phyloP scores from a whole-genome alignment of 2,329 filamentous ascomycete genomes.

The Verticillium nonalfalfae region DNA sequence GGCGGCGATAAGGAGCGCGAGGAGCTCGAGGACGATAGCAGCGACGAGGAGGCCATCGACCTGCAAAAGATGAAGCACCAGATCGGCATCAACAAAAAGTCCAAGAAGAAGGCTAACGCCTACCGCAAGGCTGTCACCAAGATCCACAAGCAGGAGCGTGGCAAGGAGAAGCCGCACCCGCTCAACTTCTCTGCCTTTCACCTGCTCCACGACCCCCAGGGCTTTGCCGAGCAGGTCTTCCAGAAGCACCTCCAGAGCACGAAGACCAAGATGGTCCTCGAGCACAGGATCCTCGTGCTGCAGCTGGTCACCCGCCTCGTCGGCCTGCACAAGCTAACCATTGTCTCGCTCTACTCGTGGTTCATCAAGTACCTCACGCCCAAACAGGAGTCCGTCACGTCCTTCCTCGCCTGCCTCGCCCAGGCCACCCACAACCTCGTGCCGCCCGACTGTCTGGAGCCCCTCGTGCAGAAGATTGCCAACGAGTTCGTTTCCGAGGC shows the following conservation, averaged over 20 bases:
- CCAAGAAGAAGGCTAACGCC: slow-evolving; percentile 74
- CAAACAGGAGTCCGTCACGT: slow-evolving; percentile 82
- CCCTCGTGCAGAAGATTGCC: slow-evolving; percentile 88
- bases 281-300: slow-evolving; percentile 83
- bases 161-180: slow-evolving; percentile 80
- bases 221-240: slow-evolving; percentile 86
- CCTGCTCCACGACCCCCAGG: slow-evolving; percentile 87
- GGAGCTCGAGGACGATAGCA: slow-evolving; percentile 83
- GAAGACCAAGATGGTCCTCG: slow-evolving; percentile 77
- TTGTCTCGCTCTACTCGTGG: slow-evolving; percentile 91
- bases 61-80: slow-evolving; percentile 79
- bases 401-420: slow-evolving; percentile 85
- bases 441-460: slow-evolving; percentile 86
- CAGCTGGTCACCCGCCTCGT: slow-evolving; percentile 88
- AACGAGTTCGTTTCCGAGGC: slow-evolving; percentile 98
- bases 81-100: slow-evolving; percentile 92
- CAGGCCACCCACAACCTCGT: slow-evolving; percentile 89
- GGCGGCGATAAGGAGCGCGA: slow-evolving; percentile 95
- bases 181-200: slow-evolving; percentile 97
- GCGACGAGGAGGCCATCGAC: slow-evolving; percentile 73
- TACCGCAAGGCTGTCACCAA: slow-evolving; percentile 77
- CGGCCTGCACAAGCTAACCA: slow-evolving; percentile 84
- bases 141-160: slow-evolving; percentile 75
- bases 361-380: slow-evolving; percentile 90
- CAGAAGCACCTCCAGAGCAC: slow-evolving; percentile 84